Evolutionary conservation across 1,284 basidiomycete species (phyloP).

Genomic region (Tausonia pullulans): DNA sequence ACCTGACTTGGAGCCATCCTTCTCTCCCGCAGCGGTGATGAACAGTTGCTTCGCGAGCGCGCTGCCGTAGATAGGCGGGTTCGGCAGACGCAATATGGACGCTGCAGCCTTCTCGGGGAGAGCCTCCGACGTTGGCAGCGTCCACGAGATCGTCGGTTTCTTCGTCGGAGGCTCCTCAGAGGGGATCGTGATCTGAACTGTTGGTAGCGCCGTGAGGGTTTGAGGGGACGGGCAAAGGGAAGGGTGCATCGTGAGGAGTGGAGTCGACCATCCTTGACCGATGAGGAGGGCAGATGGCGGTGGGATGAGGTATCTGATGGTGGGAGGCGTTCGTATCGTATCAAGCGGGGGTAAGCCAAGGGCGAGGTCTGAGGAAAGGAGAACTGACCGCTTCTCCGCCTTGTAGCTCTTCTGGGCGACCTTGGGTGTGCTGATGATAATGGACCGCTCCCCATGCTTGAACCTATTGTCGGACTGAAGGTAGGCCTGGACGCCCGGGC

Average conservation of each 20-base stretch:
- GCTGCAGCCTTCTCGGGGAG: no score
- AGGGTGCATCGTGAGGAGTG: constrained; percentile 42
- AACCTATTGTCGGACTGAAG: constrained; percentile 73
- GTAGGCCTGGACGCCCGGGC: no score
- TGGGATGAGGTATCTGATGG: constrained; percentile 73
- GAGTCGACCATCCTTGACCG: constrained; percentile 71
- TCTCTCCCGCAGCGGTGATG: constrained; percentile 58
- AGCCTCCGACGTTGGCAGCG: no score
- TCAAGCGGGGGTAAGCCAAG: neutral
- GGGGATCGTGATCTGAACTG: constrained; percentile 80
- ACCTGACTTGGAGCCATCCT: constrained; percentile 55
- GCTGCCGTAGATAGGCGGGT: constrained; percentile 67
- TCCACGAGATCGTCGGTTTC: constrained; percentile 41
- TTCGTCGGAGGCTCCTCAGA: constrained; percentile 74
- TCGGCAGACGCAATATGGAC: constrained; percentile 28
- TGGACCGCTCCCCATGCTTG: constrained; percentile 79
- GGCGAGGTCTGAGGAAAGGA: neutral
- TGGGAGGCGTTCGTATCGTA: neutral
- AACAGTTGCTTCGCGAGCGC: constrained; percentile 82
- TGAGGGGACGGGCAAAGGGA: constrained; percentile 27
- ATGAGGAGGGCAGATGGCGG: constrained; percentile 91
- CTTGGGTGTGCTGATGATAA: constrained; percentile 91
- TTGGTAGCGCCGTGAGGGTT: constrained; percentile 60
- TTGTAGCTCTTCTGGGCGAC: constrained; percentile 97
- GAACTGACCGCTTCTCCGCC: constrained; percentile 70